Conservation (phyloP, 2,329 filamentous ascomycete species). For the Lecanoromycetidae sp. region DNA sequence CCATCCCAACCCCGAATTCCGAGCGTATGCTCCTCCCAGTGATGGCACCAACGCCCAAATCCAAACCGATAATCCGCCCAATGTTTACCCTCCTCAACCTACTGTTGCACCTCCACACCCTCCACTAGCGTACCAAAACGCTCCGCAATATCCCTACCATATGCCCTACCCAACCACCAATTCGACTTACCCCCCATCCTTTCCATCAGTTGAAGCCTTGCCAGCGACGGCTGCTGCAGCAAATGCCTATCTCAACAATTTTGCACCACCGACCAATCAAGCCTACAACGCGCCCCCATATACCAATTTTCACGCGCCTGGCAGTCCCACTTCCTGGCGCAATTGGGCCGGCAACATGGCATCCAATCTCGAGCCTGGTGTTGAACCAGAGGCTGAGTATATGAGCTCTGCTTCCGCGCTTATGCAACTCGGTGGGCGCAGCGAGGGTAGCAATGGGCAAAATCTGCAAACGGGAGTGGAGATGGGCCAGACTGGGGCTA, state of each 20-base stretch:
- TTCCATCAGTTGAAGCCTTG: background rate
- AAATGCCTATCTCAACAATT: constrained; percentile 11
- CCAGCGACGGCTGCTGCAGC: constrained; percentile 12
- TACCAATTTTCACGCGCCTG: constrained; percentile 8
- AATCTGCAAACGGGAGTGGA: background rate
- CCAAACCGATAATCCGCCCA: constrained; percentile 1
- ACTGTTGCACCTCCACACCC: background rate
- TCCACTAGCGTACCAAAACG: constrained; percentile 1
- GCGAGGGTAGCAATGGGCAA: background rate
- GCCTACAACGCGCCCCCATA: background rate
- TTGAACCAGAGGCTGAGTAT: constrained; percentile 14
- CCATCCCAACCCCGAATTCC: background rate
- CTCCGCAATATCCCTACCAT: constrained; percentile 12
- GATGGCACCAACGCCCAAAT: background rate
- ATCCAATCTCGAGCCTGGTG: constrained; percentile 12
- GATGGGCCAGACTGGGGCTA: background rate
- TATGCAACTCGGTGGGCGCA: constrained; percentile 17
- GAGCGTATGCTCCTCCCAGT: constrained; percentile 1
- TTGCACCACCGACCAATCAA: constrained; percentile 4
- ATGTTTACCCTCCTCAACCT: background rate
- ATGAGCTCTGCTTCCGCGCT: constrained; percentile 17
- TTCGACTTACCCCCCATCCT: background rate
- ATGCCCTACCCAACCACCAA: constrained; percentile 3
- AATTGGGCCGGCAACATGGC: constrained; percentile 17
- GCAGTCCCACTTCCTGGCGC: constrained; percentile 16